A percentile compares a stretch with the other conserved stretches of the same genome.
Conservation (phyloP, 345 rosid genomes). For the Cochlearia excelsa region DNA sequence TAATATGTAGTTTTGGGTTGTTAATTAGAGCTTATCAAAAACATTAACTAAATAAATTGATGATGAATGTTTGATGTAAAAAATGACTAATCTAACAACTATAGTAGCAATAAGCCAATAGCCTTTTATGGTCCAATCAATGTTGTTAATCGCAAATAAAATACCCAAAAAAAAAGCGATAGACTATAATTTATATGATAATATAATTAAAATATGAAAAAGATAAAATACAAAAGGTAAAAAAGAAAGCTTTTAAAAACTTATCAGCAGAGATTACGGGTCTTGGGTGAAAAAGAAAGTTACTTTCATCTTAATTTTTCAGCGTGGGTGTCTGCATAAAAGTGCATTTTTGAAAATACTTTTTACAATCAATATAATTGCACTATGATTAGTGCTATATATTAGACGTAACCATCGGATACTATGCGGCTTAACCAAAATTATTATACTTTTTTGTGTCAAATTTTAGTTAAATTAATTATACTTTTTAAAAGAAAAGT, state of each 20-base stretch:
- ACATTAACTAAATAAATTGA: slow-evolving; percentile 11
- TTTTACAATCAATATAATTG: slow-evolving; percentile 21
- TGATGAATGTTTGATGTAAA: not conserved
- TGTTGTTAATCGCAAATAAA: slow-evolving; percentile 6
- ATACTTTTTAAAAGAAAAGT: too few species aligned
- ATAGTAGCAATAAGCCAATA: slow-evolving; percentile 3
- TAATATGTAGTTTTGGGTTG: not conserved
- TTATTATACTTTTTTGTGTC: too few species aligned
- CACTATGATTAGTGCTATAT: slow-evolving; percentile 24
- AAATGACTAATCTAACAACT: slow-evolving; percentile 16
- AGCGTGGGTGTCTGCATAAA: slow-evolving; percentile 23
- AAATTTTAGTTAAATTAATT: too few species aligned
- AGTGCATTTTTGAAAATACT: slow-evolving; percentile 22
- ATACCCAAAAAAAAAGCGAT: not conserved
- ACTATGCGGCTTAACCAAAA: too few species aligned
- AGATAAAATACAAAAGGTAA: not conserved
- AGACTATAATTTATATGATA: not conserved
- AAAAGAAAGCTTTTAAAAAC: slow-evolving; percentile 6
- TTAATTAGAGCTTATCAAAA: not conserved
- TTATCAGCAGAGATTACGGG: slow-evolving; percentile 27
- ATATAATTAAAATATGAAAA: not conserved
- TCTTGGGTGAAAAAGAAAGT: slow-evolving; percentile 23
- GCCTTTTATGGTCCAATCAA: slow-evolving; percentile 25
- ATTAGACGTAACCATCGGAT: slow-evolving; percentile 13
- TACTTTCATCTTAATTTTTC: slow-evolving; percentile 17